Conservation (phyloP, 2,329 filamentous ascomycete genomes). For the Hyphodiscus sp. region DNA sequence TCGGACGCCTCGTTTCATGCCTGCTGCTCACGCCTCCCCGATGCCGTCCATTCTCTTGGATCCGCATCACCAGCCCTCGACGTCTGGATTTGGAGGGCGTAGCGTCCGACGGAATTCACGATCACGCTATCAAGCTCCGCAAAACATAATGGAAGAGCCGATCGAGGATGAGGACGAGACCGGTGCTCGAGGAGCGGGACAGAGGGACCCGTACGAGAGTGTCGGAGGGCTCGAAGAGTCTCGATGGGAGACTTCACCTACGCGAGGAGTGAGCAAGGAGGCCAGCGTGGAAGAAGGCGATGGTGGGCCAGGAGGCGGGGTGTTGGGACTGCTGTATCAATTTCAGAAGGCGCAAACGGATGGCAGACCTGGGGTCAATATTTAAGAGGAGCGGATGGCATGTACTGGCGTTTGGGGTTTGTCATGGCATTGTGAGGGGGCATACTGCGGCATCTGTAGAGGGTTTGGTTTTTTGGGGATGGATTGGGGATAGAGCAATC, state of each 20-base stretch:
- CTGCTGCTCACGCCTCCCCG: slow-evolving; percentile 37
- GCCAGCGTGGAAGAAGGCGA: slow-evolving; percentile 35
- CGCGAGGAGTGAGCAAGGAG: slow-evolving; percentile 28
- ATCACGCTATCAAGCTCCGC: slow-evolving; percentile 40
- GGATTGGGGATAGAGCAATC: not conserved
- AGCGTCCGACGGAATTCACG: slow-evolving; percentile 42
- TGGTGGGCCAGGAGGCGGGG: slow-evolving; percentile 46
- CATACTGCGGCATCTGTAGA: not conserved
- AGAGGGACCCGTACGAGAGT: slow-evolving; percentile 25
- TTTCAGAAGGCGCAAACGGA: slow-evolving; percentile 57
- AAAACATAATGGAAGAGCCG: slow-evolving; percentile 50
- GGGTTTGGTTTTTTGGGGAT: not conserved
- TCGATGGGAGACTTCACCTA: slow-evolving; percentile 37
- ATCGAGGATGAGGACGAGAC: slow-evolving; percentile 39
- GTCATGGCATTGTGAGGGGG: not conserved
- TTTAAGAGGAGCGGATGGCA: slow-evolving; percentile 19
- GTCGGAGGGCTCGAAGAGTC: slow-evolving; percentile 32
- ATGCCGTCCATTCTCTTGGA: slow-evolving; percentile 70
- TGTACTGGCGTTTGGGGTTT: slow-evolving; percentile 2
- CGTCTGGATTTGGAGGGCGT: slow-evolving; percentile 38
- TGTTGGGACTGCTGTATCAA: slow-evolving; percentile 59
- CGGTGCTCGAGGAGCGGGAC: slow-evolving; percentile 18
- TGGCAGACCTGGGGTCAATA: slow-evolving; percentile 34
- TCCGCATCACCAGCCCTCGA: slow-evolving; percentile 64
- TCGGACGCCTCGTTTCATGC: slow-evolving; percentile 39